Base-by-base conservation (phyloP, 2,329 filamentous ascomycete species). In the Fusarium papillatum region DNA sequence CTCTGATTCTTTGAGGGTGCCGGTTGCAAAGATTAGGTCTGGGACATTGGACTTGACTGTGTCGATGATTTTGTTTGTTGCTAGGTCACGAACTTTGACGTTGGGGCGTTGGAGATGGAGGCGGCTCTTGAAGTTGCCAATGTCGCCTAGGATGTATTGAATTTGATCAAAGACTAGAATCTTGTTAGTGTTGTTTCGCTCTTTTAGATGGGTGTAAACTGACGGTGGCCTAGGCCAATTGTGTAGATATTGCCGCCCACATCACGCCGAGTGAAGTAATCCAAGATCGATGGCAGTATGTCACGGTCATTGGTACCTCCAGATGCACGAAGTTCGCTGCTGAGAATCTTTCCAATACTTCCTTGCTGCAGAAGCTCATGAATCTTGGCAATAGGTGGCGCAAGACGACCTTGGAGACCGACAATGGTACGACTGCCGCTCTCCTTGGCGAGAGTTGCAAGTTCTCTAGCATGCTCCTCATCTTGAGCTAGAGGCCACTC, bases 401-500 rank as follows among this genome's bases (percentile, higher is more conserved):
- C 80, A 10, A 88, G 76, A 0, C 86, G 83, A 0, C 88, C 89
- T 76, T 92, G 90, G 3, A 91, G 69, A 0, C 88, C 89, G 0
- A 92, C 85, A 5, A 90, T 80, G 3, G 84, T 87, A 38, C 81
- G 81, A 5, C 80, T 79, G 1, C 85, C 80, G 8, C 82, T 82
- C 29, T 82, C 64, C 4, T 70, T 76, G 0, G 83, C 86, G 2
- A 84, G 69, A 0, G 78, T 78, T 0, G 82, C 82, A 67, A 92
- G 80, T 53, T 88, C 86, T 19, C 78, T 75, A 0, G 86, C 88
- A 2, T 85, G 81, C 3, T 77, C 68, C 1, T 81, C 79, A 65
- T 88, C 85, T 17, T 87, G 81, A 0, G 88, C 88, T 1, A 92
- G 82, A 8, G 90, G 91, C 89, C 90, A 93, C 81, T 93, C 90